Percentiles rank a stretch among this genome's conserved stretches.
Conservation (phyloP, 2,329 filamentous ascomycete genomes). For the Fusarium caatingaense region DNA sequence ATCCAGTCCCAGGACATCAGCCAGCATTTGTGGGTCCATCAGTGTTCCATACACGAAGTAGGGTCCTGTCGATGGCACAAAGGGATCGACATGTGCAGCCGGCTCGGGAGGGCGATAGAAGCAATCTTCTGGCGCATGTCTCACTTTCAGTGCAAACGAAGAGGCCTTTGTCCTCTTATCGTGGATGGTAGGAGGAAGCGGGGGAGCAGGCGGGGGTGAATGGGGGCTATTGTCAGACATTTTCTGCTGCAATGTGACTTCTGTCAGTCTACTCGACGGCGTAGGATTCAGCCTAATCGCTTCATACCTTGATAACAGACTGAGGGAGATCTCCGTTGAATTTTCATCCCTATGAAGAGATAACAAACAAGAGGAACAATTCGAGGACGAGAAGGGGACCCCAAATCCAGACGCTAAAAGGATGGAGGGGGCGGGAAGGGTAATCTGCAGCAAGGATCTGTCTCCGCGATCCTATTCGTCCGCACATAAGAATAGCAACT, state of each 20-base stretch:
- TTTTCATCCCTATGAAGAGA: too few relatives aligned
- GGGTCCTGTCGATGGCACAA: background rate
- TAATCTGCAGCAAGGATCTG: background rate
- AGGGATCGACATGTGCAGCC: background rate
- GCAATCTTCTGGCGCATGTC: background rate
- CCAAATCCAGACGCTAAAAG: background rate
- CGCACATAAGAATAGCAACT: background rate
- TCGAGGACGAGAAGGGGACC: too few relatives aligned
- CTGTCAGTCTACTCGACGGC: fast-evolving
- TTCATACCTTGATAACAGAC: background rate
- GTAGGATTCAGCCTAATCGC: background rate
- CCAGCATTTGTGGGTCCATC: slow-evolving; percentile 4
- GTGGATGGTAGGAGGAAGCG: background rate
- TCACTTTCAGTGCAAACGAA: background rate
- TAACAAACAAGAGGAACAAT: too few relatives aligned
- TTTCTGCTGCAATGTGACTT: background rate
- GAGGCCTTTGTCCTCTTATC: fast-evolving
- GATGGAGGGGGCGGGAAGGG: background rate
- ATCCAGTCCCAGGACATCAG: background rate
- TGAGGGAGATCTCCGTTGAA: too few relatives aligned
- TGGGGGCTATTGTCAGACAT: background rate
- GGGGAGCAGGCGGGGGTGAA: background rate
- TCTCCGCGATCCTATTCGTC: background rate
- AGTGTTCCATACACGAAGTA: slow-evolving; percentile 19
- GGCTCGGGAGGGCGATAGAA: background rate